Evolutionary conservation across 1,284 basidiomycete species (phyloP).

Genomic region (Malassezia pachydermatis): DNA sequence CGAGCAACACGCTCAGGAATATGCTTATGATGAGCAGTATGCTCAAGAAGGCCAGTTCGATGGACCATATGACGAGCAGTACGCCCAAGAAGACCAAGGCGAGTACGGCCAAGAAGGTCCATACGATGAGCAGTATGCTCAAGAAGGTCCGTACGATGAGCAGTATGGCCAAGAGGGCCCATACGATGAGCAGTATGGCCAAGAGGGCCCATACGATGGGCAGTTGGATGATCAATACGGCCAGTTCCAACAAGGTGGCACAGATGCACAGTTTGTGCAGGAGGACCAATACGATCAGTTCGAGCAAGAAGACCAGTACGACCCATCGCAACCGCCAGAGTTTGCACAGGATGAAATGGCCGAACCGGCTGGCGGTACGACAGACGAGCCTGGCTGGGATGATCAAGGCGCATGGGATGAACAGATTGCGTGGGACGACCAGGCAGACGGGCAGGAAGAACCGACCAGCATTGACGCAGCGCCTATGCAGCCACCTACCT

Average conservation of each 20-base stretch:
- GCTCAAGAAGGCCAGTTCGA: neutral
- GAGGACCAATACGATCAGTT: neutral
- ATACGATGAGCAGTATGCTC: constrained; percentile 6
- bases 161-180: neutral
- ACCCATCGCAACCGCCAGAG: neutral
- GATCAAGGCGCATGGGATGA: neutral
- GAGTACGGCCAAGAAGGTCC: constrained; percentile 10
- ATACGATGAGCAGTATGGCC: constrained; percentile 11
- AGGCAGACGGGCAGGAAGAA: too few species aligned
- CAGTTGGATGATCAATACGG: neutral
- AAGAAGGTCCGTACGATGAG: constrained; percentile 11
- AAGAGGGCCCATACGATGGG: neutral
- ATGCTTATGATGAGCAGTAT: constrained; percentile 4
- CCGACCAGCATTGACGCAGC: too few species aligned
- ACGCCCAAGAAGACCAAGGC: constrained; percentile 11
- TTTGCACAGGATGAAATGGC: neutral
- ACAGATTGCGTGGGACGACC: neutral
- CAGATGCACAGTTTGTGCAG: constrained; percentile 13
- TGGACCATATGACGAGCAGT: constrained; percentile 12
- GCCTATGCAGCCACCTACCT: too few species aligned
- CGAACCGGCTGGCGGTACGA: neutral
- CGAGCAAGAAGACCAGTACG: neutral
- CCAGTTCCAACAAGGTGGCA: neutral
- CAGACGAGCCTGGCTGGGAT: neutral
- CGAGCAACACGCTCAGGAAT: neutral